Base-by-base conservation (phyloP, 495 filamentous ascomycete species). In the Penicillium alfredii region DNA sequence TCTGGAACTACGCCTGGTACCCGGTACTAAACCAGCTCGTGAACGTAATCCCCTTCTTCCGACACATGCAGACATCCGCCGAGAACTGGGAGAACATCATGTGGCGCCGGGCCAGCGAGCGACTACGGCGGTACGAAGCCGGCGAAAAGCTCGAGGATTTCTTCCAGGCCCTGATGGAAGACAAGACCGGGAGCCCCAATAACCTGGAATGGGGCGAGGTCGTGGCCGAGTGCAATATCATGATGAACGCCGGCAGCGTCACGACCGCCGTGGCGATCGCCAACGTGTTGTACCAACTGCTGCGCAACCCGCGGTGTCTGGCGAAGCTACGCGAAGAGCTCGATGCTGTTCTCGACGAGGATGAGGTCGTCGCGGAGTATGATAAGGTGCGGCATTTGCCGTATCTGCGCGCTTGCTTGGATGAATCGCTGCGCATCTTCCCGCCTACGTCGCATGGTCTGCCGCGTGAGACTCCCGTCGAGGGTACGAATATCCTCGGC, bases 61-160 rank as follows among this genome's bases (percentile, higher is more conserved):
- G 38, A 8, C 45, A 40, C 7, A 60, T 61, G 57, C 45, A 51
- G 22, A 35, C 32, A 8, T 46, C 47, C 1, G 23, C 42, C 3
- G 38, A 47, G 23, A 36, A 53, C 43, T 64, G 55, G 55, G 55
- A 58, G 8, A 53, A 59, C 35, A 73, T 75, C 33, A 66, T 71
- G 22, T 60, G 54, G 58, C 55, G 47, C 16, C 63, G 55, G 4
- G 55, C 53, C 12, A 58, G 30, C 16, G 27, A 65, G 33, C 53
- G 69, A 9, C 49, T 68, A 4, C 47, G 47, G 2, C 57, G 66
- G 8, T 72, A 76, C 46, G 54, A 65, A 7, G 52, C 51, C n/a
- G 73, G 73, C 15, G 73, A 77, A 35, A 63, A 67, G 34, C 60
- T 77, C 0, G 71, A 77, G 20, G 74, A 77, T 40, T 77, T 79